Conservation (phyloP, 2,329 filamentous ascomycete species). For the Celoporthe dispersa region DNA sequence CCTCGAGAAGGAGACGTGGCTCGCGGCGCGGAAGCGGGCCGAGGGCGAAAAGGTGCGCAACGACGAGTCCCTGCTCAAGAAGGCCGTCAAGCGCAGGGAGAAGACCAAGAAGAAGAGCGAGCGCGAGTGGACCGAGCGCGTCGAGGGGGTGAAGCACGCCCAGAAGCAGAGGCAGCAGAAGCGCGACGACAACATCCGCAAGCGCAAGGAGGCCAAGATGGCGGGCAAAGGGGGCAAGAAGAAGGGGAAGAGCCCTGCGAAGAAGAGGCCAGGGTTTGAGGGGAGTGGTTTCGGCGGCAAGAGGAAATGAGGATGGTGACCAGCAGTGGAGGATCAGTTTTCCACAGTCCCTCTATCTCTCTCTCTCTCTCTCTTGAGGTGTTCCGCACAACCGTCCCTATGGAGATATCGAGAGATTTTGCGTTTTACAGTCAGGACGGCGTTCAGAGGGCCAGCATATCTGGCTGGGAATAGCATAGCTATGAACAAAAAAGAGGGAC, state of each 20-base stretch:
- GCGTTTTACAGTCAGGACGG: slow-evolving; percentile 18
- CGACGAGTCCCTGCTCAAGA: slow-evolving; percentile 86
- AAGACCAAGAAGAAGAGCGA: slow-evolving; percentile 88
- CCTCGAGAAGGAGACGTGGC: slow-evolving; percentile 91
- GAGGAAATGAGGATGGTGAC: slow-evolving; percentile 44
- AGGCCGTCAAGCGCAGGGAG: slow-evolving; percentile 93
- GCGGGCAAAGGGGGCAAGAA: slow-evolving; percentile 61
- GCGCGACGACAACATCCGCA: slow-evolving; percentile 76
- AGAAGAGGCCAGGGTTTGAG: slow-evolving; percentile 71
- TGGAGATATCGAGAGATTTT: neutral
- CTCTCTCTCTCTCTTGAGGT: neutral
- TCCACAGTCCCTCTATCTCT: neutral
- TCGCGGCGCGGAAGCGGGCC: slow-evolving; percentile 84
- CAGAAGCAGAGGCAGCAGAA: slow-evolving; percentile 83
- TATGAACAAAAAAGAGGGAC: neutral
- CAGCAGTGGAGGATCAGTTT: neutral
- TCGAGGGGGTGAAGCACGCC: slow-evolving; percentile 73
- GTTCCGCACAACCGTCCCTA: neutral
- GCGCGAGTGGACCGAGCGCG: slow-evolving; percentile 80
- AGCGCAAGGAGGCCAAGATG: slow-evolving; percentile 74
- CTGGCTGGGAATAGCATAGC: slow-evolving; percentile 22
- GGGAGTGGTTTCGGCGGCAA: slow-evolving; percentile 60
- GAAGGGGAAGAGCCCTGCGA: slow-evolving; percentile 56
- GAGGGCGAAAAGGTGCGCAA: slow-evolving; percentile 90
- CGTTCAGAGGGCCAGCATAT: slow-evolving; percentile 15